Evolutionary conservation across 495 filamentous ascomycete genomes (phyloP).

Genomic region (Trichoderma reesei): DNA sequence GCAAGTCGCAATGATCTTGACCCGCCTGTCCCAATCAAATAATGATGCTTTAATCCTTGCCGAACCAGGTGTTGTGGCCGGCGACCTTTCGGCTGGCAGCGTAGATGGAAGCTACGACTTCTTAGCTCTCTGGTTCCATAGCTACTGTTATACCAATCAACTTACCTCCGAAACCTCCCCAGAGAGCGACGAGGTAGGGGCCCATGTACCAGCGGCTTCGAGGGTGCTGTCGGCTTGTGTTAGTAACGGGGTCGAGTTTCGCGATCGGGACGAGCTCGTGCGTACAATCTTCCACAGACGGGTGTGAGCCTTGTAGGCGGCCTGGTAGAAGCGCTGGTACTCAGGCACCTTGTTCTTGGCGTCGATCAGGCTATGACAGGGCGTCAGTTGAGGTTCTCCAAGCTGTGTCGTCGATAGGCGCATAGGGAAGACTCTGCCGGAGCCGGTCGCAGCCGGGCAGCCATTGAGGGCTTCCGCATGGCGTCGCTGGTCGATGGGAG

Average conservation of each 20-base stretch:
- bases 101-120: constrained; percentile 47
- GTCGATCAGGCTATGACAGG: constrained; percentile 53
- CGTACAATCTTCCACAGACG: constrained; percentile 84
- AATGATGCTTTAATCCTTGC: constrained; percentile 42
- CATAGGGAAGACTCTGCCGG: background rate
- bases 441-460: background rate
- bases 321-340: constrained; percentile 77
- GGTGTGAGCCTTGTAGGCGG: constrained; percentile 56
- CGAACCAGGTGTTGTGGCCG: constrained; percentile 87
- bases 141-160: constrained; percentile 4
- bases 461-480: constrained; percentile 6
- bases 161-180: constrained; percentile 44
- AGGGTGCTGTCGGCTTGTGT: constrained; percentile 37
- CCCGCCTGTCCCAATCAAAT: background rate
- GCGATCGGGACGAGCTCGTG: constrained; percentile 14
- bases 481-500: background rate
- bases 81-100: constrained; percentile 44
- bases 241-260: background rate
- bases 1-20: background rate
- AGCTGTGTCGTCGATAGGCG: background rate
- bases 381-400: constrained; percentile 28
- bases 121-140: constrained; percentile 12
- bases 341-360: constrained; percentile 77
- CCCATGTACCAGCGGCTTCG: constrained; percentile 57
- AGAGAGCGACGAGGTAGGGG: constrained; percentile 66